A percentile compares a stretch with the other conserved stretches of the same genome.
phyloP scores from a whole-genome alignment of 2,329 filamentous ascomycete genomes.

The Pezicula rhizophila region DNA sequence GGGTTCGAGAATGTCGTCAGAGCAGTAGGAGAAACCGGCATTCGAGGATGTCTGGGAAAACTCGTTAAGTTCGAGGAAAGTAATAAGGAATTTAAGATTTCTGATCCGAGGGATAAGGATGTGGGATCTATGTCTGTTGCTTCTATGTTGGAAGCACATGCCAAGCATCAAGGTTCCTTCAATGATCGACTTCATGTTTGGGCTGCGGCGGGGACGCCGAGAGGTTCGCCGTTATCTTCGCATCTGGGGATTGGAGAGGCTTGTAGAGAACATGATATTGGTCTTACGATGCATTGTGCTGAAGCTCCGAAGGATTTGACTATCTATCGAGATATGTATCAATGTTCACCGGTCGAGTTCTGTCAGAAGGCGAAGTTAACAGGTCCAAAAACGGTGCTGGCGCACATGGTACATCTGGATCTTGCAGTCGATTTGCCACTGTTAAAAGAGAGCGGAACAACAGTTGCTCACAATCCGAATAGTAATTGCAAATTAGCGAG shows the following conservation, averaged over 20 bases:
- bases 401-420: constrained; percentile 46
- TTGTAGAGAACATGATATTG: constrained; percentile 33
- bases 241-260: constrained; percentile 36
- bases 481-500: constrained; percentile 47
- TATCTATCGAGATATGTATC: constrained; percentile 33
- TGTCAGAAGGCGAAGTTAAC: constrained; percentile 32
- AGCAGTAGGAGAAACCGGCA: constrained; percentile 38
- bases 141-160: constrained; percentile 28
- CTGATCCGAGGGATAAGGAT: constrained; percentile 32
- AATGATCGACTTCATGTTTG: constrained; percentile 40
- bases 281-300: constrained; percentile 41
- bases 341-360: constrained; percentile 37
- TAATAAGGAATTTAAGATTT: constrained; percentile 26
- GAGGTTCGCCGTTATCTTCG: constrained; percentile 33
- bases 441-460: constrained; percentile 33
- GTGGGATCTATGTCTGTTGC: constrained; percentile 29
- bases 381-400: constrained; percentile 38
- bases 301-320: constrained; percentile 34
- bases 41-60: constrained; percentile 26
- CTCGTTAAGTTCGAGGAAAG: constrained; percentile 31
- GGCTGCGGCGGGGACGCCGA: constrained; percentile 40
- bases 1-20: constrained; percentile 38
- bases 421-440: constrained; percentile 33
- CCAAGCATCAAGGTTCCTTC: constrained; percentile 16
- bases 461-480: constrained; percentile 45